Conservation (phyloP, 768 basidiomycete species). For the Russula earlei region DNA sequence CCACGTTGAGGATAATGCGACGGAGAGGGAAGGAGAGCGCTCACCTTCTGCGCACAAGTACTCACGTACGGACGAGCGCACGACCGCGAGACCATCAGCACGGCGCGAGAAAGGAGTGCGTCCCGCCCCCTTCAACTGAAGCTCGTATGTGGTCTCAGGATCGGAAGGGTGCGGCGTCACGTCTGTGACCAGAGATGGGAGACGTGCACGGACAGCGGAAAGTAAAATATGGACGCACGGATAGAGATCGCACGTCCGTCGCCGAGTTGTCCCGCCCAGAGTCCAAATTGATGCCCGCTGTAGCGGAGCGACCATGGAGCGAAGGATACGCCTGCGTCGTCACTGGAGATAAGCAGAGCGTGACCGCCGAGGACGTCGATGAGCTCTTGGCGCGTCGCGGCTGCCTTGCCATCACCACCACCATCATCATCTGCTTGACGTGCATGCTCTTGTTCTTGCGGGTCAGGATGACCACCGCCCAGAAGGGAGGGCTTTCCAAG, state of each 20-base stretch:
- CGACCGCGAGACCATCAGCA: conserved; percentile 91
- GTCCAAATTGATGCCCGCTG: conserved; percentile 84
- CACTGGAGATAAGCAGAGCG: conserved; percentile 50
- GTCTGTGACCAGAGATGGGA: conserved; percentile 34
- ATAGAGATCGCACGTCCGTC: conserved; percentile 94
- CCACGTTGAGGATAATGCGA: background rate
- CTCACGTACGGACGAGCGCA: conserved; percentile 92
- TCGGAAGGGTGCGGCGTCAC: conserved; percentile 65
- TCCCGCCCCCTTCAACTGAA: conserved; percentile 93
- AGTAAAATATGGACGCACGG: conserved; percentile 30
- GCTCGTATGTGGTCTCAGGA: conserved; percentile 53
- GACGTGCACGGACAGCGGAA: background rate
- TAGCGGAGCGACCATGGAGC: conserved; percentile 82
- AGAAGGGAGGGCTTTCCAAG: conserved; percentile 54
- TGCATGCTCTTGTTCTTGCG: conserved; percentile 23
- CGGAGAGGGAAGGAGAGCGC: conserved; percentile 10
- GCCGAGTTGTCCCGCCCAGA: conserved; percentile 90
- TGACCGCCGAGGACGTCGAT: conserved; percentile 77
- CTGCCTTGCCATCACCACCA: conserved; percentile 26
- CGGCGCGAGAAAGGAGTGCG: conserved; percentile 88
- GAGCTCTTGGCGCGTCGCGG: conserved; percentile 54
- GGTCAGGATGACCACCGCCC: background rate
- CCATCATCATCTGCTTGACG: conserved; percentile 21
- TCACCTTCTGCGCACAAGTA: conserved; percentile 87
- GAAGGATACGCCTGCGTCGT: conserved; percentile 28